Evolutionary conservation across 768 basidiomycete genomes (phyloP), one percentile per base, ranked within the genome.

Genomic region (Royoungia palumana): DNA sequence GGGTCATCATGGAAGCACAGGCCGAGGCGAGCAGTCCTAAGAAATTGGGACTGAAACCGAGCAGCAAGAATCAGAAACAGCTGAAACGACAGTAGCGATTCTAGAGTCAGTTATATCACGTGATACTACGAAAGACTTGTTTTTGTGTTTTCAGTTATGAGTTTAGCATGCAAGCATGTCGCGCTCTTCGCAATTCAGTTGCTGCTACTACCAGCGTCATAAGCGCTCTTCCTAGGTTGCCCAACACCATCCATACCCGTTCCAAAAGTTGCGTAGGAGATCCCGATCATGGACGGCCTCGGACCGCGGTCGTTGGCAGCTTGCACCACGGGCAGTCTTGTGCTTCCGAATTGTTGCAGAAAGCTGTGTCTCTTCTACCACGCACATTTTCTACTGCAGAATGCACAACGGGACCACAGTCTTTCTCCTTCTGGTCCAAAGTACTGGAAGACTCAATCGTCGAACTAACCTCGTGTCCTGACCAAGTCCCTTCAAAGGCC

Each of bases 1-100:
- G 77, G 20, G 87, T 82, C 3, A 93, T 95, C 52, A 70, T 77
- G 50, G 79, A 88, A 58, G 88, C 88, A 0, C 86, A 87, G 47
- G 60, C 56, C 0, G 59, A 62, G 45, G 62, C 62, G 5, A 54
- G 43, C 35, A 61, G 57, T 44, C 55, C 58, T 10, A 56, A 37
- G 50, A 61, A 63, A 37, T 27, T 36, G 11, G 46, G 30, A 14
- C 34, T 30, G 14, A 50, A 45, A 17, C 46, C 46, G 17, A 46
- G 21, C 17, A 44, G 40, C 36, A 59, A 66, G 21, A 28, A 28
- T 28, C 27, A 28, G 27, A 28, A 9, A 12, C 53, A 54, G 53
- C 13, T 28, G 11, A 62, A 57, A 48, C 36, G 43, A 43, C 54
- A 48, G 55, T 7, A 34, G 20, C 11, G 24, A n/a, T 6, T 27